phyloP scores from a whole-genome alignment of 176 grass and related monocot genomes.

The Microstegium vimineum region DNA sequence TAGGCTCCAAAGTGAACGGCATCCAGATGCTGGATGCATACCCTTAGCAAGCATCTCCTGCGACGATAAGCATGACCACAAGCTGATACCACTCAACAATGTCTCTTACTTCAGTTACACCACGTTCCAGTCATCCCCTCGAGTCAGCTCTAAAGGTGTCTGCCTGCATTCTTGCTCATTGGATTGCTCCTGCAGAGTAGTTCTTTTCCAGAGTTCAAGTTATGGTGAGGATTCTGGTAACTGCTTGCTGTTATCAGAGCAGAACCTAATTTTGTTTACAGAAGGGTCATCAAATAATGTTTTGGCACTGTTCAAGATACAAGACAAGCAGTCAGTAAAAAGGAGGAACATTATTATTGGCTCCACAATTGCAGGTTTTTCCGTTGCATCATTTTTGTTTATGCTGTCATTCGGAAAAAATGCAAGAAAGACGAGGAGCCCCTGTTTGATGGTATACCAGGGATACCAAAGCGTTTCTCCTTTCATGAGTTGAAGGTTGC shows the following conservation, averaged over 20 bases:
- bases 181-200: constrained; percentile 29
- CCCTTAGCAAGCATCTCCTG: constrained; percentile 10
- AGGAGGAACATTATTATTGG: neutral
- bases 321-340: constrained; percentile 9
- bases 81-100: constrained; percentile 9
- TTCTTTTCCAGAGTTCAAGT: constrained; percentile 3
- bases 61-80: neutral
- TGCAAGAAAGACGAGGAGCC: neutral
- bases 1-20: constrained; percentile 8
- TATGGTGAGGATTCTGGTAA: neutral
- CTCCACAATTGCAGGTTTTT: neutral
- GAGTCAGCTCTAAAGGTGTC: neutral
- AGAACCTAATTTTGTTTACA: neutral
- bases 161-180: constrained; percentile 16
- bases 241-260: constrained; percentile 6
- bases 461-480: constrained; percentile 28
- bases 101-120: constrained; percentile 31
- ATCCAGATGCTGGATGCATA: constrained; percentile 27
- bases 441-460: constrained; percentile 23
- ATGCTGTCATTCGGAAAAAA: neutral
- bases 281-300: neutral
- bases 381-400: neutral
- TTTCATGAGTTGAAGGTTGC: constrained; percentile 26
- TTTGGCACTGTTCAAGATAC: neutral
- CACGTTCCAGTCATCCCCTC: neutral